Evolutionary conservation across 1,284 basidiomycete species (phyloP).

Genomic region (Athelia sp.): DNA sequence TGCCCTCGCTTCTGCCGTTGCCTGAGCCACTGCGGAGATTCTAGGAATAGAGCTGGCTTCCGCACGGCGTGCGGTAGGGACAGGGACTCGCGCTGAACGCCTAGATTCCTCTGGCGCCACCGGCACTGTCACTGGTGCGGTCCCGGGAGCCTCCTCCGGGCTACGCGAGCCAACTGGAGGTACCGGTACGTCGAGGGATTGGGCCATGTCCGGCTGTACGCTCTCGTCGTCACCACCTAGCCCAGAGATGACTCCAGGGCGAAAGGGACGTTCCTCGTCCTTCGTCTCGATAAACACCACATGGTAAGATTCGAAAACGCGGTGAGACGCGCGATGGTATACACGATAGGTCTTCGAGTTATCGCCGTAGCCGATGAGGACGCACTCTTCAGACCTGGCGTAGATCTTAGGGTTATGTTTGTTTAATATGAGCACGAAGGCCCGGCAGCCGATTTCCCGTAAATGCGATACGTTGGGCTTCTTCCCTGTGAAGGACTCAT

Average conservation of each 20-base stretch:
- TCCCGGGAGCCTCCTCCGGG: too few species aligned
- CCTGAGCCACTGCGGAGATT: neutral
- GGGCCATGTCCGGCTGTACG: neutral
- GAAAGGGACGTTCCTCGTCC: neutral
- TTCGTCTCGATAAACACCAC: conserved; percentile 26
- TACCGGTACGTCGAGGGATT: neutral
- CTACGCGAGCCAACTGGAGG: neutral
- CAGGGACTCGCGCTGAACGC: neutral
- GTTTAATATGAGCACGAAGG: conserved; percentile 12
- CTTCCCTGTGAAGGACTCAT: conserved; percentile 9
- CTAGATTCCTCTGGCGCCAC: too few species aligned
- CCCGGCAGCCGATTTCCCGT: conserved; percentile 16
- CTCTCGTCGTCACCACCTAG: neutral
- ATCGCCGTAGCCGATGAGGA: conserved; percentile 26
- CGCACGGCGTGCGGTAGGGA: neutral
- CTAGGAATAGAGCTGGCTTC: neutral
- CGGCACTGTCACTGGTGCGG: too few species aligned
- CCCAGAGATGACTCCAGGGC: neutral
- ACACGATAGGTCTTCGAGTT: conserved; percentile 28
- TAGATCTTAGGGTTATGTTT: conserved; percentile 23
- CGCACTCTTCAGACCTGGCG: conserved; percentile 22
- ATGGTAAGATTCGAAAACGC: conserved; percentile 21
- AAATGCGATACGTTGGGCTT: conserved; percentile 14
- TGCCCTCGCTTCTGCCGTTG: too few species aligned
- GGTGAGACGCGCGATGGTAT: conserved; percentile 16